These are phyloP conservation scores for Aspergillus tamarii DNA, from an alignment of 2,329 filamentous ascomycete genomes.

Conservation along the genomic window DNA sequence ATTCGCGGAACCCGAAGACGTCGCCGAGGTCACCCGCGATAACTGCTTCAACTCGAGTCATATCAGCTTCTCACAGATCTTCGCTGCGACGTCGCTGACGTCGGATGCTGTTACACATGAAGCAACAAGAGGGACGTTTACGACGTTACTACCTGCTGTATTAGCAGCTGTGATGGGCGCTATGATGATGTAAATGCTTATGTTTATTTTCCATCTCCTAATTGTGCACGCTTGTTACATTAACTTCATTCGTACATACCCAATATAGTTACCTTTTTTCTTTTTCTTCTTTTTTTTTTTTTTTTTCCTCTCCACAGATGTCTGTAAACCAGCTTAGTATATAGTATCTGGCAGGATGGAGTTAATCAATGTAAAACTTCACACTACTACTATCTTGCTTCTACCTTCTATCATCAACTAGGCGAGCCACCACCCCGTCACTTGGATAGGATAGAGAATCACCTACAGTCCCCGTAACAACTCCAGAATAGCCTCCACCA, in stretches of 20 bases:
- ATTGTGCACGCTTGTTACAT: neutral
- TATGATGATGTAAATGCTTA: slow-evolving; percentile 21
- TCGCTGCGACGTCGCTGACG: slow-evolving; percentile 46
- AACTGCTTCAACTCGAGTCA: slow-evolving; percentile 90
- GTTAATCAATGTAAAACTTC: neutral
- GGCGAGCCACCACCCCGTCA: neutral
- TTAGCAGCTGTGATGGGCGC: slow-evolving; percentile 25
- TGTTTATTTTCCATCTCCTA: slow-evolving; percentile 1
- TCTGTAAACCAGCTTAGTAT: neutral
- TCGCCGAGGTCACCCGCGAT: slow-evolving; percentile 71
- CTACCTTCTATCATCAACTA: no score
- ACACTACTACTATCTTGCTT: neutral
- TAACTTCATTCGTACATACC: slow-evolving; percentile 22
- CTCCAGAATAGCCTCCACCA: slow-evolving; percentile 51
- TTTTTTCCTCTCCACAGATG: neutral
- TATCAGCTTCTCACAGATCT: slow-evolving; percentile 76
- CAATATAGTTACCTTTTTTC: slow-evolving; percentile 12
- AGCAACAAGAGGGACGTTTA: slow-evolving; percentile 18
- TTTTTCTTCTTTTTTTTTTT: neutral
- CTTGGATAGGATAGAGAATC: neutral
- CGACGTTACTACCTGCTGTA: slow-evolving; percentile 31
- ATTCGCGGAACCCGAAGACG: slow-evolving; percentile 78
- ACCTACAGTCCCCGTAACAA: slow-evolving; percentile 39
- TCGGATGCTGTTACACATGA: slow-evolving; percentile 27
- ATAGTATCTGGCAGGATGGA: neutral